These are phyloP conservation scores for Tanacetum coccineum DNA, from an alignment of 129 eudicot species.

Conservation along the genomic window DNA sequence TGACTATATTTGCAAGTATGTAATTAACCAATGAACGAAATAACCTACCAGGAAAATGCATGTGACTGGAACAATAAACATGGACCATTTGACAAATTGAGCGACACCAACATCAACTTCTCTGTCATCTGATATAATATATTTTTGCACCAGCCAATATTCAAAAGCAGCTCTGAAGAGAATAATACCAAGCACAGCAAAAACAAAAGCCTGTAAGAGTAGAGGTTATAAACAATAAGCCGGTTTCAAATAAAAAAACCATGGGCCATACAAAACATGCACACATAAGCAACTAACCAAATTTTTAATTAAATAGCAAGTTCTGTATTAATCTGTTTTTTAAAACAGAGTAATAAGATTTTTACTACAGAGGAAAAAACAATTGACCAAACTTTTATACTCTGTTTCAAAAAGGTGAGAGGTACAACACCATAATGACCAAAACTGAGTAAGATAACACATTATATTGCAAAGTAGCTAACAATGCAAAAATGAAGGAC, in stretches of 20 bases:
- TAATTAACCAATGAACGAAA: not conserved
- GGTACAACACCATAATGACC: not conserved
- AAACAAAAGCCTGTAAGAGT: constrained; percentile 51
- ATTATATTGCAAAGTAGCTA: not conserved
- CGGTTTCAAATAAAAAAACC: not conserved
- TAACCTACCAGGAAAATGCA: constrained; percentile 60
- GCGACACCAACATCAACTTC: constrained; percentile 79
- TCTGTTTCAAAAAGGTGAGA: too few species aligned
- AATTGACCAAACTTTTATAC: not conserved
- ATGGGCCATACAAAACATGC: not conserved
- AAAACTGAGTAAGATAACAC: not conserved
- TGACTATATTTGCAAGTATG: constrained; percentile 1
- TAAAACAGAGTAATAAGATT: too few species aligned
- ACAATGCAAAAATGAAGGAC: constrained; percentile 1
- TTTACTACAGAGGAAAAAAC: not conserved
- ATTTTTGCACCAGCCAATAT: constrained; percentile 74
- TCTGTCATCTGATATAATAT: constrained; percentile 71
- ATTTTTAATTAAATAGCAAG: not conserved
- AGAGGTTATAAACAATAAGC: constrained; percentile 6
- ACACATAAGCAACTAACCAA: not conserved
- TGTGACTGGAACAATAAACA: constrained; percentile 64
- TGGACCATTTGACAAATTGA: constrained; percentile 85
- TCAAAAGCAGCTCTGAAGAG: constrained; percentile 86
- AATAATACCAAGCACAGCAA: constrained; percentile 39
- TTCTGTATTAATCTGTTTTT: too few species aligned